phyloP scores from a whole-genome alignment of 2,329 filamentous ascomycete species.

The Amauroascus niger region DNA sequence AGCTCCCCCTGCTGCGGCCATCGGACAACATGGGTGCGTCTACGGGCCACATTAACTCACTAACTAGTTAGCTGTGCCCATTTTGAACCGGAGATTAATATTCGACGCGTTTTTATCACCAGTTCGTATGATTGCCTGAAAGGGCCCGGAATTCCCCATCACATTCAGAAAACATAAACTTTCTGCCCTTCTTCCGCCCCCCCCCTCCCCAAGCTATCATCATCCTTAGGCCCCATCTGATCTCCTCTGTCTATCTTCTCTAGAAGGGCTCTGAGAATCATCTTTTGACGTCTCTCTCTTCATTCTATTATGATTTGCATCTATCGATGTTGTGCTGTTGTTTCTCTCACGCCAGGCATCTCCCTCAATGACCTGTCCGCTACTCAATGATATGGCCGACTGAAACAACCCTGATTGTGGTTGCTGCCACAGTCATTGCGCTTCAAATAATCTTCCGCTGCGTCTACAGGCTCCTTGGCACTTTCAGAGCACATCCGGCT shows the following conservation, averaged over 20 bases:
- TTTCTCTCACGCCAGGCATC: not conserved
- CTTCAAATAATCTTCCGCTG: constrained; percentile 16
- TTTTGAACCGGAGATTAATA: not conserved
- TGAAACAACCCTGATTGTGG: constrained; percentile 16
- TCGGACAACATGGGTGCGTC: not conserved
- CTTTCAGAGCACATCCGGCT: constrained; percentile 10
- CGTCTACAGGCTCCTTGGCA: constrained; percentile 13
- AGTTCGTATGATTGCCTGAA: no score
- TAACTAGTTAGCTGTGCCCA: not conserved
- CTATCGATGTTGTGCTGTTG: not conserved
- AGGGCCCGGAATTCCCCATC: no score
- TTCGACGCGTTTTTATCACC: no score
- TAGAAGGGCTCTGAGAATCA: not conserved
- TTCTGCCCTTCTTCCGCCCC: no score
- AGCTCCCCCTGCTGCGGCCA: not conserved
- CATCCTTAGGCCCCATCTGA: not conserved
- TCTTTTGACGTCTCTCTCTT: not conserved
- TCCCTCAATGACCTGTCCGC: not conserved
- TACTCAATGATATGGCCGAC: constrained; percentile 18
- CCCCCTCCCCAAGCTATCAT: not conserved
- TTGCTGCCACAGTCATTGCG: constrained; percentile 12
- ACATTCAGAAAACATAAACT: no score
- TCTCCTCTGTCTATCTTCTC: no score
- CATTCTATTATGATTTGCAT: not conserved
- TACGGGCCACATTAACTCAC: not conserved